A percentile compares a stretch with the other conserved stretches of the same genome.
Evolutionary conservation across 768 basidiomycete species (phyloP).

Genomic region (Kwoniella dejecticola): DNA sequence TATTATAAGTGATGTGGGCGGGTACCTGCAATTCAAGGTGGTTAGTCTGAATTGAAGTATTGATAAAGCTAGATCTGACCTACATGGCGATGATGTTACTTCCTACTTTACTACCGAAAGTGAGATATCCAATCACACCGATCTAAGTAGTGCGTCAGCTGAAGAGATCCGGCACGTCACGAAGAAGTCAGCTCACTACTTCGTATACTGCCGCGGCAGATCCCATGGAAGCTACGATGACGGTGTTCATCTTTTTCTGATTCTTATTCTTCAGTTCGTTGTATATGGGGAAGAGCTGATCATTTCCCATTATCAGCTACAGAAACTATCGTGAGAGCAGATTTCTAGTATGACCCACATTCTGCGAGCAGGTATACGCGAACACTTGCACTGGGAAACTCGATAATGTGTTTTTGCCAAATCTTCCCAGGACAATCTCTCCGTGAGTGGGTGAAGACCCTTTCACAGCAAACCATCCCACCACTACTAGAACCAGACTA

Average conservation of each 20-base stretch:
- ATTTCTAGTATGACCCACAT: conserved; percentile 5
- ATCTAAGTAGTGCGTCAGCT: conserved; percentile 33
- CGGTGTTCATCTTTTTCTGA: conserved; percentile 79
- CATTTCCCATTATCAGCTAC: conserved; percentile 11
- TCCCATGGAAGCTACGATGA: conserved; percentile 85
- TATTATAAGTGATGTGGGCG: conserved; percentile 78
- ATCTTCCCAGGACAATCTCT: conserved; percentile 45
- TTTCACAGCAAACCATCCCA: conserved; percentile 53
- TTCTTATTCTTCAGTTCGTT: conserved; percentile 84
- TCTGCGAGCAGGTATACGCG: conserved; percentile 49
- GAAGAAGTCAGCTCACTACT: conserved; percentile 62
- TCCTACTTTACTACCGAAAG: conserved; percentile 87
- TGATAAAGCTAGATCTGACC: conserved; percentile 6
- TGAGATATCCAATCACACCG: conserved; percentile 69
- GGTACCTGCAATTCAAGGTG: conserved; percentile 44
- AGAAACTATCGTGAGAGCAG: background rate
- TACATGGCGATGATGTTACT: conserved; percentile 96
- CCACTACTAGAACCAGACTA: conserved; percentile 53
- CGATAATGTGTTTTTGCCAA: conserved; percentile 47
- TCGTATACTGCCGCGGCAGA: conserved; percentile 81
- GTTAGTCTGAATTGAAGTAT: background rate
- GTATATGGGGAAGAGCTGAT: conserved; percentile 85
- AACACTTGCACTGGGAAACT: conserved; percentile 77
- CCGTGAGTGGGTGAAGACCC: conserved; percentile 45
- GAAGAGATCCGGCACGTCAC: background rate